phyloP scores from a whole-genome alignment of 2,329 filamentous ascomycete genomes.

The Westerdykella ornata region DNA sequence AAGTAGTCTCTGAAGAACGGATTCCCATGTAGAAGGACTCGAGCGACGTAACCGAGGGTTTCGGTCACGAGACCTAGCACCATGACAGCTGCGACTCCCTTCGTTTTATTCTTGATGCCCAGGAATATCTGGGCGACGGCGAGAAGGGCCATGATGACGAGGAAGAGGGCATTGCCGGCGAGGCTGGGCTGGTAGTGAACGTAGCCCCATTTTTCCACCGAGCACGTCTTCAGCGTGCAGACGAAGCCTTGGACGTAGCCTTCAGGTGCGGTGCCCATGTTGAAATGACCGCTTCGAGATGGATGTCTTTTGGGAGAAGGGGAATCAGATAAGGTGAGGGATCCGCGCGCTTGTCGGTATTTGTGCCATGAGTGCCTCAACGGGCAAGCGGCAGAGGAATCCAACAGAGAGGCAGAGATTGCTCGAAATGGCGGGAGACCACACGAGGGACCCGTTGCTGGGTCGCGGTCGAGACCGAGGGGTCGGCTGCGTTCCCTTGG shows the following conservation, averaged over 20 bases:
- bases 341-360: too few species aligned
- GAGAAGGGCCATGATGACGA: slow-evolving; percentile 38
- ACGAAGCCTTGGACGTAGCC: neutral
- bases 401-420: too few species aligned
- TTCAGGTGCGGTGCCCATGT: neutral
- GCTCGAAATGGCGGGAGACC: too few species aligned
- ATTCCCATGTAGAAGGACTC: slow-evolving; percentile 46
- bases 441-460: too few species aligned
- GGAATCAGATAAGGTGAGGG: too few species aligned
- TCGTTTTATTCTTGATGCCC: slow-evolving; percentile 44
- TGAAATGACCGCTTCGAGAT: neutral
- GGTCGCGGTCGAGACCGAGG: too few species aligned
- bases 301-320: too few species aligned
- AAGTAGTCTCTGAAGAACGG: slow-evolving; percentile 44
- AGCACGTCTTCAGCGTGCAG: neutral
- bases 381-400: too few species aligned
- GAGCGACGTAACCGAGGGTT: slow-evolving; percentile 48
- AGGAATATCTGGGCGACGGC: slow-evolving; percentile 43
- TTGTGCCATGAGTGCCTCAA: too few species aligned
- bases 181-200: neutral
- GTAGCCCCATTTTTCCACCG: neutral
- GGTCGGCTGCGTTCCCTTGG: too few species aligned
- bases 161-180: neutral
- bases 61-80: slow-evolving; percentile 43
- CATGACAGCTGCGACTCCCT: slow-evolving; percentile 46